Evolutionary conservation across 345 rosid genomes (phyloP), one percentile per base, ranked within the genome.

Genomic region (Camelina sativa): DNA sequence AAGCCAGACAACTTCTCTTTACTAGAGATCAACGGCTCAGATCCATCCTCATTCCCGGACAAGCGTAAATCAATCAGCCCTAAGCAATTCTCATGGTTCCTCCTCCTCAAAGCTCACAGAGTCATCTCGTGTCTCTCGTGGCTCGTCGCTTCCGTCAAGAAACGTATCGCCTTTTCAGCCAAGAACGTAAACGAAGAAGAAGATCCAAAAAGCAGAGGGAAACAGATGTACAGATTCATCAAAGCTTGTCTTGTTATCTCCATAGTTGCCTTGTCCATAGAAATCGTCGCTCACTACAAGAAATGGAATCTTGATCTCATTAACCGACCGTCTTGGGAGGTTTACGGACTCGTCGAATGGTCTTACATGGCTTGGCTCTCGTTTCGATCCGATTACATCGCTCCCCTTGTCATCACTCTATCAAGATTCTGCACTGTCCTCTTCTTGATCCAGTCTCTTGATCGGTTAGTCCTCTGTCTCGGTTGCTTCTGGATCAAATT

Each of bases 401-500:
- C 97, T 72, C 98, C 98, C 1, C 11, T 86, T 57, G 84, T 91
- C 71, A 60, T 78, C 23, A 67, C 62, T 43, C 88, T 93, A 25
- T 93, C 96, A 8, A 82, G 80, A 23, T 89, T 93, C 85, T 93
- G 98, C 73, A 81, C 80, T 28, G 83, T 83, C 1, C 79, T 93
- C 19, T 91, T 91, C 88, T 57, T 93, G 84, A 87, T 93, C 72
- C 98, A 93, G 69, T 90, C 97, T 43, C 86, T 93, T 13, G 98
- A 93, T 63, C 88, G 98, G 4, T 73, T 90, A 7, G 81, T 86
- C 43, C 84, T 93, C 7, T 90, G 97, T 59, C 61, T 90, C 7
- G 98, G 98, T 7, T 90, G 97, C 69, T 90, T 90, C 85, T 93
- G 91, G 91, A 90, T 93, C 75, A 93, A 90, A 80, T 79, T 38